Evolutionary conservation across 352 stramenopile genomes (phyloP), one percentile per base, ranked within the genome.

Genomic region (Globisporangium okanoganense): DNA sequence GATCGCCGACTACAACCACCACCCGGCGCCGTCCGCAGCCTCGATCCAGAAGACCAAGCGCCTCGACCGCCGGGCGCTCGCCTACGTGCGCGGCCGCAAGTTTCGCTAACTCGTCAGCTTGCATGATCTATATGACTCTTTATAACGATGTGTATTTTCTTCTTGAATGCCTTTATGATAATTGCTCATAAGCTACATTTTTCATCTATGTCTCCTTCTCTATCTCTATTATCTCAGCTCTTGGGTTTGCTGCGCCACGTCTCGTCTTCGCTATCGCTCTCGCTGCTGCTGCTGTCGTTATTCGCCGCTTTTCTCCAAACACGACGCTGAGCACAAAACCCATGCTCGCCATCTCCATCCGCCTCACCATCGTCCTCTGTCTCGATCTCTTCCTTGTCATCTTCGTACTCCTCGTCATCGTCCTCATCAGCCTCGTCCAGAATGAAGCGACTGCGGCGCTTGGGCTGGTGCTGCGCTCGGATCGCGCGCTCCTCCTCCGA

Each of bases 1-100:
- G 5, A 90, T 91, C 31, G 83, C 80, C 7, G 82, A 92, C 55
- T 91, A 90, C 63, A 91, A 85, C 51, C 72, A 87, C 38, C 78
- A 89, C 33, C 73, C 75, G 2, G 67, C 75, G 0, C 82, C 83
- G 2, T 85, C 80, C 1, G 83, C 73, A 1, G 69, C 81, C 8
- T 90, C 80, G 7, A 80, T 90, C 57, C 85, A 90, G 51, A 93
- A 93, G 55, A 86, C 79, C 25, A 95, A 95, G 61, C 69, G 78
- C 16, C 67, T 93, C 44, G 84, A 93, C 58, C 82, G 82, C 41
- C 82, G 85, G 24, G 81, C 85, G 3, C 55, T 95, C 53, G 83
- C 85, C 3, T 90, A 88, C 49, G 80, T 89, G 9, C 78, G 82
- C 27, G 83, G 82, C 7, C 76, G 84, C 2, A 93, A 92, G 52